phyloP scores from a whole-genome alignment of 164 flowering plant species.

The Aristolochia contorta region DNA sequence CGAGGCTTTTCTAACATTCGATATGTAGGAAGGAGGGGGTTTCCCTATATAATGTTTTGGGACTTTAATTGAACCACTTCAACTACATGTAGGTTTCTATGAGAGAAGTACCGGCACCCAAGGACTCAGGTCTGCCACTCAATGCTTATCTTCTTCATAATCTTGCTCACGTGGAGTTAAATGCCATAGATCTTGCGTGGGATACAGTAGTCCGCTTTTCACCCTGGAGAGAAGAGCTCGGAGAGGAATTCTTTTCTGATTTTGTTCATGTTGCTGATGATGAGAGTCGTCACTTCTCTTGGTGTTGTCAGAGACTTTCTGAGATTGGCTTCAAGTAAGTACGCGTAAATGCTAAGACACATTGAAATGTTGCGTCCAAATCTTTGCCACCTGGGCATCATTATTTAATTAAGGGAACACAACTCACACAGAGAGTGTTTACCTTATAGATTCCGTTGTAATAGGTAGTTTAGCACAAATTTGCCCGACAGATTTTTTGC shows the following conservation, averaged over 20 bases:
- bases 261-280: slow-evolving; percentile 98
- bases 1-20: not conserved
- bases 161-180: slow-evolving; percentile 97
- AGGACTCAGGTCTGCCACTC: slow-evolving; percentile 75
- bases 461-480: too few species aligned
- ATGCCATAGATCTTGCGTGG: slow-evolving; percentile 98
- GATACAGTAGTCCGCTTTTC: slow-evolving; percentile 98
- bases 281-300: slow-evolving; percentile 91
- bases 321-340: slow-evolving; percentile 91
- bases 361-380: too few species aligned
- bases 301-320: slow-evolving; percentile 88
- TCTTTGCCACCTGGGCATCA: too few species aligned
- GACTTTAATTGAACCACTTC: not conserved
- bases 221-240: slow-evolving; percentile 51
- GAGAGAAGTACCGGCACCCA: slow-evolving; percentile 84
- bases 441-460: too few species aligned
- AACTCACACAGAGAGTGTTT: too few species aligned
- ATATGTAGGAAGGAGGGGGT: not conserved
- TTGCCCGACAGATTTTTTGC: too few species aligned
- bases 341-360: not conserved
- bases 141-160: slow-evolving; percentile 94
- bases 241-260: slow-evolving; percentile 79
- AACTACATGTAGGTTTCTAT: slow-evolving; percentile 59
- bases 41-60: not conserved
- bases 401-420: too few species aligned